These are phyloP conservation scores for Tuber microsphaerosporum DNA, from an alignment of 495 filamentous ascomycete genomes.

Conservation along the genomic window DNA sequence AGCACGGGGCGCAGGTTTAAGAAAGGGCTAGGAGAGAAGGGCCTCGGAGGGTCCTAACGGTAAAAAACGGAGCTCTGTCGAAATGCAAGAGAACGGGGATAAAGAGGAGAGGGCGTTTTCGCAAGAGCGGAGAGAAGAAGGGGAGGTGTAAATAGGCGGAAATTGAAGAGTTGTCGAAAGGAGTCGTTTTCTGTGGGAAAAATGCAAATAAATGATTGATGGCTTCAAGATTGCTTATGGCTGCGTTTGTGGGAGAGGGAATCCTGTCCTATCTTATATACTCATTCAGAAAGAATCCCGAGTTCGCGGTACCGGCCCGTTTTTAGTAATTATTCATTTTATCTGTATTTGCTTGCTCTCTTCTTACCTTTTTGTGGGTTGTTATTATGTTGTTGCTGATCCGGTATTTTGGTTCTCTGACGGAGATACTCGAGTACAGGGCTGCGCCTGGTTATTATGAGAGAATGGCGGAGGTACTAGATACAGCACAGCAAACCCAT, in stretches of 20 bases:
- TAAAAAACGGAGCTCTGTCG: background rate
- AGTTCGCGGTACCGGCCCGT: constrained; percentile 35
- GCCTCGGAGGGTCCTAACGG: constrained; percentile 21
- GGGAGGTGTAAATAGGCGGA: background rate
- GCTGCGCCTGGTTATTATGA: background rate
- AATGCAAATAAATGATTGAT: constrained; percentile 20
- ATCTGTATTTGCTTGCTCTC: constrained; percentile 26
- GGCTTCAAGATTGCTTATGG: constrained; percentile 12
- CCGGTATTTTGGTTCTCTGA: background rate
- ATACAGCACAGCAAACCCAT: constrained; percentile 20
- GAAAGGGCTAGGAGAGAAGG: constrained; percentile 13
- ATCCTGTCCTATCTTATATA: constrained; percentile 36
- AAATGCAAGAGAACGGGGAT: background rate
- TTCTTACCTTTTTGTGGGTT: constrained; percentile 21
- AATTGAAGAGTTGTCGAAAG: background rate
- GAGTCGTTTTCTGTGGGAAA: constrained; percentile 12
- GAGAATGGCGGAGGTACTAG: constrained; percentile 13
- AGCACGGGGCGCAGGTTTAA: constrained; percentile 24
- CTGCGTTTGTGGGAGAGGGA: constrained; percentile 10
- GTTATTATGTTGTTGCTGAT: background rate
- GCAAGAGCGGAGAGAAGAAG: background rate
- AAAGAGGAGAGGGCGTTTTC: background rate
- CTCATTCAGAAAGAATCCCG: constrained; percentile 22
- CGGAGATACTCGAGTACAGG: background rate
- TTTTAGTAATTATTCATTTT: constrained; percentile 22